Evolutionary conservation across 352 stramenopile species (phyloP).

Genomic region (Peronospora destructor): DNA sequence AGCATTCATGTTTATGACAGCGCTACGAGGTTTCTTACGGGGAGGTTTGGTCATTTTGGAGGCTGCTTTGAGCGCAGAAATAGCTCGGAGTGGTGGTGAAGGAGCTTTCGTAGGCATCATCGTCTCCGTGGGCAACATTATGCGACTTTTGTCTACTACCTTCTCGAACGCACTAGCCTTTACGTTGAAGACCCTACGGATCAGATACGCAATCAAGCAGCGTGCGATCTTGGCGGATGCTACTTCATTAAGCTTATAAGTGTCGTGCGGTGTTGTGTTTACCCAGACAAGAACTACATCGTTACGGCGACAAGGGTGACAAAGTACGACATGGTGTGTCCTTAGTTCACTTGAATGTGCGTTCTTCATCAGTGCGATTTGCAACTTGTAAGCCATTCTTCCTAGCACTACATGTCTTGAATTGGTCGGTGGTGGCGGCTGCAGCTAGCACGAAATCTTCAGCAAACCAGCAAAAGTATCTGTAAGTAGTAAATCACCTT

Average conservation of each 20-base stretch:
- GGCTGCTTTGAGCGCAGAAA: constrained; percentile 38
- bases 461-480: too few relatives aligned
- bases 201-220: constrained; percentile 16
- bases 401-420: constrained; percentile 29
- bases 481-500: too few relatives aligned
- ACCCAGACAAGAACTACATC: constrained; percentile 41
- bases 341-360: constrained; percentile 25
- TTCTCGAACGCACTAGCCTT: constrained; percentile 40
- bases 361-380: constrained; percentile 32
- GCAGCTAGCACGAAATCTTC: neutral
- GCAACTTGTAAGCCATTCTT: constrained; percentile 31
- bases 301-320: constrained; percentile 13
- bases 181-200: constrained; percentile 16
- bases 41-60: constrained; percentile 35
- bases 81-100: constrained; percentile 45
- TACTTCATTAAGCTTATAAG: constrained; percentile 38
- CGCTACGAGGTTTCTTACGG: constrained; percentile 36
- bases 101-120: constrained; percentile 47
- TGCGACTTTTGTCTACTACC: constrained; percentile 38
- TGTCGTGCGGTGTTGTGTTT: constrained; percentile 36
- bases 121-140: constrained; percentile 46
- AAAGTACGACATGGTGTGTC: constrained; percentile 34
- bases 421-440: constrained; percentile 32
- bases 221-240: constrained; percentile 33
- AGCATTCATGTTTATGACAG: constrained; percentile 33